Evolutionary conservation across 306 rosid species (phyloP).

Genomic region (Trifolium subterraneum): DNA sequence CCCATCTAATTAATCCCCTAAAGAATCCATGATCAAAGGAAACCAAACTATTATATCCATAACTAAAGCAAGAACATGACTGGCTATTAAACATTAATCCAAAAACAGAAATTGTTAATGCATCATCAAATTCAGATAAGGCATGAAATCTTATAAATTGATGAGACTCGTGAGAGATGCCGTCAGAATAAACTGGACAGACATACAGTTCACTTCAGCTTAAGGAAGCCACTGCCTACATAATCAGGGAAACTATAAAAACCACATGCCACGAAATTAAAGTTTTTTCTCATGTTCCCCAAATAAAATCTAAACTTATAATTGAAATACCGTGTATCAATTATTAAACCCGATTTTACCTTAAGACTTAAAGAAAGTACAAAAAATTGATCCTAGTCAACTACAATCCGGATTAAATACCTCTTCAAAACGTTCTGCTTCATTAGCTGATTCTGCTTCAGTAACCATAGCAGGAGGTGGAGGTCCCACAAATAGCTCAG

Average conservation of each 20-base stretch:
- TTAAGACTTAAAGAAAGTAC: conserved; percentile 12
- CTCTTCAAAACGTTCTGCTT: conserved; percentile 97
- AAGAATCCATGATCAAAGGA: conserved; percentile 11
- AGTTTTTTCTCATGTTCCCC: conserved; percentile 23
- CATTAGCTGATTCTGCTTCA: conserved; percentile 89
- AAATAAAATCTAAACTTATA: conserved; percentile 15
- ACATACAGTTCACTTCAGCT: conserved; percentile 11
- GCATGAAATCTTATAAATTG: conserved; percentile 5
- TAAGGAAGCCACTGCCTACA: conserved; percentile 15
- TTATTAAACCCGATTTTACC: conserved; percentile 9
- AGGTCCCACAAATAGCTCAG: conserved; percentile 78
- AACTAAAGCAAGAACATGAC: not conserved
- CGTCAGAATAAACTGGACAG: conserved; percentile 24
- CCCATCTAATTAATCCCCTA: not conserved
- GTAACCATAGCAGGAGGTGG: conserved; percentile 86
- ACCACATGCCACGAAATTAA: conserved; percentile 28
- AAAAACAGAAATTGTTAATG: not conserved
- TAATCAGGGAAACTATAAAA: conserved; percentile 20
- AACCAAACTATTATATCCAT: conserved; percentile 30
- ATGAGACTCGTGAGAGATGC: not conserved
- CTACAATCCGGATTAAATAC: conserved; percentile 48
- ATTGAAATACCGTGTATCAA: conserved; percentile 21
- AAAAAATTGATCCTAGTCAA: not conserved
- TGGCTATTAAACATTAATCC: conserved; percentile 2
- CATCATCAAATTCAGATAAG: conserved; percentile 4